Conservation (phyloP, 169 alveolate genomes). For the Plasmodium coatneyi region DNA sequence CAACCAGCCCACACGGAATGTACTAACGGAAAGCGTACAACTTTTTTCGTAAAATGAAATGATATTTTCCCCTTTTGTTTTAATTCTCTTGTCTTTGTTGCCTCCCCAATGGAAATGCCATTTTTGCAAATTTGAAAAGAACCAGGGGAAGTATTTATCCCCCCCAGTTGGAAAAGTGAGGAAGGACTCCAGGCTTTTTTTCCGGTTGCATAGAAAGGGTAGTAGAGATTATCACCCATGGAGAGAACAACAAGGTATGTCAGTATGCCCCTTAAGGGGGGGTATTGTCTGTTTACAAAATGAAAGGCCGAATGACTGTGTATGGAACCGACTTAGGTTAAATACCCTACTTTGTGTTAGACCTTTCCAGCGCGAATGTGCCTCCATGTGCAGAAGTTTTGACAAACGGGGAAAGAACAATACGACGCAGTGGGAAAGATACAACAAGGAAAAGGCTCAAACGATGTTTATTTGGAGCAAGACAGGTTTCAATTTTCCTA, state of each 20-base stretch:
- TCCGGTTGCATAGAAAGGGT: neutral
- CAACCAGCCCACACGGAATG: neutral
- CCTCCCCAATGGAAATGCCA: conserved; percentile 7
- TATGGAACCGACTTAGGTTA: neutral
- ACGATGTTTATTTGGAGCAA: neutral
- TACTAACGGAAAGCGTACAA: neutral
- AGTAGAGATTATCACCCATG: neutral
- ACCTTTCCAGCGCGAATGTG: neutral
- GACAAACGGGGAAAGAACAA: neutral
- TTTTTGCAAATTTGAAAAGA: neutral
- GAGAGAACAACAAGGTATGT: neutral
- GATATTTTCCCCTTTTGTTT: conserved; percentile 25
- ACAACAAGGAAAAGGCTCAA: neutral
- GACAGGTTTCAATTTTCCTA: neutral
- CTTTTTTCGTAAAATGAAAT: conserved; percentile 26
- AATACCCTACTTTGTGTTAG: neutral
- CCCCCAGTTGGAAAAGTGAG: neutral
- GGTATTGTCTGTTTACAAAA: neutral
- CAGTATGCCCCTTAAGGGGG: neutral
- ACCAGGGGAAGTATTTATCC: neutral
- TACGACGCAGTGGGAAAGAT: neutral
- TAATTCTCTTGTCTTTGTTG: conserved; percentile 1
- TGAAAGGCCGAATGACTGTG: neutral
- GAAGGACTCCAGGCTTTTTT: neutral
- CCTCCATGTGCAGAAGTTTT: neutral